Percentiles rank a stretch among this genome's conserved stretches.
phyloP scores from a whole-genome alignment of 768 basidiomycete genomes.

The Kwoniella heveanensis region DNA sequence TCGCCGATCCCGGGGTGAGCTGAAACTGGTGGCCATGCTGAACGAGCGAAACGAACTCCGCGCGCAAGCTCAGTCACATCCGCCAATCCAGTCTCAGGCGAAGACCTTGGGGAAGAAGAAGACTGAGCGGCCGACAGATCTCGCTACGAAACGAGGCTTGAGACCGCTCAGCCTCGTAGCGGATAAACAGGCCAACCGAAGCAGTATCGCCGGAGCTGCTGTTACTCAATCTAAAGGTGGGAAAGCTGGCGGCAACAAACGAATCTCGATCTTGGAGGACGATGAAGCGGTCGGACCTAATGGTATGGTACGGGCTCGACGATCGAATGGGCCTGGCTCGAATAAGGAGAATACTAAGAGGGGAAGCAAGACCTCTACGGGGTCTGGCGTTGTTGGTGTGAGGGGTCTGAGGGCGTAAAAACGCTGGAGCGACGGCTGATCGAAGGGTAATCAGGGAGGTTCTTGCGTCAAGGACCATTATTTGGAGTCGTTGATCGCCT shows the following conservation, averaged over 20 bases:
- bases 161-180: slow-evolving; percentile 25
- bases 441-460: too few species aligned
- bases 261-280: slow-evolving; percentile 2
- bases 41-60: slow-evolving; percentile 15
- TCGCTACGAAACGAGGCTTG: slow-evolving; percentile 21
- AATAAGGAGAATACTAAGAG: slow-evolving; percentile 23
- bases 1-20: slow-evolving; percentile 18
- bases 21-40: slow-evolving; percentile 24
- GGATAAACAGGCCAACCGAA: slow-evolving; percentile 7
- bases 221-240: neutral
- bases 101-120: neutral
- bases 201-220: neutral
- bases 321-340: slow-evolving; percentile 5
- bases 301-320: neutral
- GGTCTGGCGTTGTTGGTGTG: neutral
- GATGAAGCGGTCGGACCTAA: neutral
- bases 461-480: too few species aligned
- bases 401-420: slow-evolving; percentile 19
- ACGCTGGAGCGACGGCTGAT: too few species aligned
- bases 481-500: too few species aligned
- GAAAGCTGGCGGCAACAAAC: neutral
- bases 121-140: slow-evolving; percentile 2
- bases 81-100: neutral
- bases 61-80: slow-evolving; percentile 8
- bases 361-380: slow-evolving; percentile 6